These are phyloP conservation scores for Haberlea rhodopensis DNA, from an alignment of 257 asterid genomes.

Conservation along the genomic window DNA sequence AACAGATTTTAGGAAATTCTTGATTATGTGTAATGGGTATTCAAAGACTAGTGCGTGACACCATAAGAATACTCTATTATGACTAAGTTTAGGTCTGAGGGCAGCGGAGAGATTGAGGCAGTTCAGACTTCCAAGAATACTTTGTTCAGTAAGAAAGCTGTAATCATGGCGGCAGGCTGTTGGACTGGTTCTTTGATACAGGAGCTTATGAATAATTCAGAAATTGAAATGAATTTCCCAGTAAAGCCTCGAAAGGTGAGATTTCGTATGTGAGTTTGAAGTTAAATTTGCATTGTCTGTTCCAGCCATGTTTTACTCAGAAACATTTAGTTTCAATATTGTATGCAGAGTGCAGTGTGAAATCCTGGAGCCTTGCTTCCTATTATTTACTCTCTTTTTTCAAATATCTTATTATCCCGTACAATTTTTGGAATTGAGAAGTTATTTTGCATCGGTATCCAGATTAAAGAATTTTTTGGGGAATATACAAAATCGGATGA, in stretches of 20 bases:
- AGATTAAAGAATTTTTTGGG: background rate
- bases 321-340: slow-evolving; percentile 7
- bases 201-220: slow-evolving; percentile 46
- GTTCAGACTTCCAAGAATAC: slow-evolving; percentile 75
- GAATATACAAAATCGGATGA: background rate
- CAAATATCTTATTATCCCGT: background rate
- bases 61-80: slow-evolving; percentile 14
- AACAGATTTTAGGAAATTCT: background rate
- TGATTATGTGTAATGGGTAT: slow-evolving; percentile 17
- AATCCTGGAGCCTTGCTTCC: background rate
- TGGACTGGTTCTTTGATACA: slow-evolving; percentile 90
- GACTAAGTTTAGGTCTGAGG: slow-evolving; percentile 50
- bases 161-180: slow-evolving; percentile 84
- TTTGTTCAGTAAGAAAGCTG: slow-evolving; percentile 67
- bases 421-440: background rate
- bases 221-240: slow-evolving; percentile 60
- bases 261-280: slow-evolving; percentile 15
- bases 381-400: slow-evolving; percentile 5
- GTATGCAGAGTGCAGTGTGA: slow-evolving; percentile 3
- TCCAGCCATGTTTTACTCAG: slow-evolving; percentile 10
- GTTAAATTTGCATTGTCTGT: slow-evolving; percentile 14
- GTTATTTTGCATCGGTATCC: background rate
- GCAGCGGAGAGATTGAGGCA: slow-evolving; percentile 61
- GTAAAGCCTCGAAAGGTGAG: slow-evolving; percentile 92
- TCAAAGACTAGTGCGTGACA: slow-evolving; percentile 5